Conservation (phyloP, 2,329 filamentous ascomycete genomes). For the Aspergillus melleus region DNA sequence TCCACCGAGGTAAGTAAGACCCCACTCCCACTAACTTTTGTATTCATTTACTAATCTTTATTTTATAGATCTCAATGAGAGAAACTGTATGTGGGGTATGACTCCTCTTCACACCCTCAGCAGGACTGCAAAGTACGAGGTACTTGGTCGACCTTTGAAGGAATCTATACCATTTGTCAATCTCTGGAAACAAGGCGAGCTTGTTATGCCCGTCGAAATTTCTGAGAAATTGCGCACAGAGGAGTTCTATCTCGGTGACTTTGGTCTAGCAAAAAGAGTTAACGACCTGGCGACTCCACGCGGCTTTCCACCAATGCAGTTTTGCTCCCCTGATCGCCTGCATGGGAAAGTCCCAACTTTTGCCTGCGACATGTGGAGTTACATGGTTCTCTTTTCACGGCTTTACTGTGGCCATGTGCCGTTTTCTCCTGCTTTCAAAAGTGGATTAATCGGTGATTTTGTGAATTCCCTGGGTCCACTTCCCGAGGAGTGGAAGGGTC, state of each 20-base stretch:
- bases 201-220: conserved; percentile 21
- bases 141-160: conserved; percentile 26
- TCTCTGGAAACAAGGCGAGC: conserved; percentile 27
- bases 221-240: conserved; percentile 24
- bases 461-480: conserved; percentile 24
- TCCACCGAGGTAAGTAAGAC: conserved; percentile 26
- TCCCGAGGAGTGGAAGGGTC: conserved; percentile 27
- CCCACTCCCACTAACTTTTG: no score
- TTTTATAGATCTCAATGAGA: conserved; percentile 26
- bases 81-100: conserved; percentile 32
- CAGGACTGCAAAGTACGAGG: conserved; percentile 27
- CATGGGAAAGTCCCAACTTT: not conserved
- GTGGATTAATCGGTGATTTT: conserved; percentile 22
- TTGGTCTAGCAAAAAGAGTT: conserved; percentile 27
- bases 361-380: conserved; percentile 27
- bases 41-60: conserved; percentile 8
- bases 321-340: not conserved
- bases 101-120: conserved; percentile 20
- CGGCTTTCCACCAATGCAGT: not conserved
- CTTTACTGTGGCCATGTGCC: conserved; percentile 24
- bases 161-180: conserved; percentile 23
- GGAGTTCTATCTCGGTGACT: conserved; percentile 32
- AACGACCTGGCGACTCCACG: conserved; percentile 5
- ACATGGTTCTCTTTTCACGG: conserved; percentile 29
- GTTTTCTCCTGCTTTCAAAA: conserved; percentile 15